A percentile compares a stretch with the other conserved stretches of the same genome.
These are phyloP conservation scores for Xylariaceae sp. DNA, from an alignment of 2,329 filamentous ascomycete species.

Conservation along the genomic window DNA sequence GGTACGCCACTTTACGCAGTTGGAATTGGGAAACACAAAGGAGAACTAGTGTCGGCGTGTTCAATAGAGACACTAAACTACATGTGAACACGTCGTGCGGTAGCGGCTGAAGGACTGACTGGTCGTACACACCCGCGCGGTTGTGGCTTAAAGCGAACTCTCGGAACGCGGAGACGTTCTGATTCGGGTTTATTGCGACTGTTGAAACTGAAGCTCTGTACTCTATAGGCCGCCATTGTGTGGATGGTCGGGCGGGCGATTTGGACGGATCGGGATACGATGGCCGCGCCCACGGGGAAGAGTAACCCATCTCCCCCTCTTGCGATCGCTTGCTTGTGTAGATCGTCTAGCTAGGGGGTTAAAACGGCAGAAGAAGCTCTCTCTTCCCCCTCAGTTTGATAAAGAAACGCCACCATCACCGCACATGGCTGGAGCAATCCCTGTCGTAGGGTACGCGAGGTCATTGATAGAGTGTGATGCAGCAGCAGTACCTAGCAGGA, in stretches of 20 bases:
- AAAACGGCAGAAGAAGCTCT: constrained; percentile 4
- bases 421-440: not conserved
- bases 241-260: constrained; percentile 16
- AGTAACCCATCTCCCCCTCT: too few species aligned
- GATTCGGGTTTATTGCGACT: not conserved
- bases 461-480: constrained; percentile 4
- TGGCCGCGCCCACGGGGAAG: not conserved
- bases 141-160: too few species aligned
- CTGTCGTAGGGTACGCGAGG: not conserved
- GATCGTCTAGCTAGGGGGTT: not conserved
- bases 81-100: too few species aligned
- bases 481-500: not conserved
- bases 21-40: too few species aligned
- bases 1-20: too few species aligned
- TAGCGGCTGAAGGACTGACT: too few species aligned
- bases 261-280: constrained; percentile 9
- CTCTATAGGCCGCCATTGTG: not conserved
- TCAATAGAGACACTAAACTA: too few species aligned
- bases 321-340: not conserved
- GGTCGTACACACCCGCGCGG: too few species aligned
- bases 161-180: too few species aligned
- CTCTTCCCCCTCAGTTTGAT: constrained; percentile 1
- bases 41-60: too few species aligned
- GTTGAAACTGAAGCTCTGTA: constrained; percentile 1
- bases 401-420: not conserved